These are phyloP conservation scores for Coniella lustricola DNA, from an alignment of 2,329 filamentous ascomycete genomes.

Conservation along the genomic window DNA sequence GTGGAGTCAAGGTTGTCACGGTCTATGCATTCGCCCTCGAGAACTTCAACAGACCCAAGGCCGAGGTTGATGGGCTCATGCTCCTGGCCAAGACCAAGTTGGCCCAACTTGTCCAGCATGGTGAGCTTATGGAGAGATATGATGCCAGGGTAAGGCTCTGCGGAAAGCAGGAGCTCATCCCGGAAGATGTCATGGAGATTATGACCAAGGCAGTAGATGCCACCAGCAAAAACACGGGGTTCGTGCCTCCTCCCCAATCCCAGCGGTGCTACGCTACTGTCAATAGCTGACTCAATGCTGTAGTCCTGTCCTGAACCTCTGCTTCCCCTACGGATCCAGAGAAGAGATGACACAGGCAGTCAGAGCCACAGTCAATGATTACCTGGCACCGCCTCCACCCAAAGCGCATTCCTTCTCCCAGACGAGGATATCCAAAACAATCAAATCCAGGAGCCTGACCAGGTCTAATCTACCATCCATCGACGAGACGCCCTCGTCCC, in stretches of 20 bases:
- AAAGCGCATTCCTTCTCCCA: constrained; percentile 74
- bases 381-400: constrained; percentile 62
- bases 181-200: constrained; percentile 79
- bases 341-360: constrained; percentile 93
- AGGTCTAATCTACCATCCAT: constrained; percentile 42
- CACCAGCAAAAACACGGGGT: constrained; percentile 82
- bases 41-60: constrained; percentile 95
- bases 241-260: constrained; percentile 19
- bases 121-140: constrained; percentile 86
- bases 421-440: constrained; percentile 78
- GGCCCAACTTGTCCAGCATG: constrained; percentile 84
- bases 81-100: constrained; percentile 95
- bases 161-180: constrained; percentile 76
- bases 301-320: constrained; percentile 72
- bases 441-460: constrained; percentile 60
- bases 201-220: constrained; percentile 80
- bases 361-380: constrained; percentile 79
- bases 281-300: constrained; percentile 9
- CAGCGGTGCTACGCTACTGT: neutral
- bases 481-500: constrained; percentile 39
- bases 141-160: constrained; percentile 81
- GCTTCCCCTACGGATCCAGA: constrained; percentile 93
- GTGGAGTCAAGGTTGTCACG: constrained; percentile 91
- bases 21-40: constrained; percentile 99
- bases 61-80: constrained; percentile 96